These are phyloP conservation scores for Globisporangium paddicum DNA, from an alignment of 352 stramenopile species.

Conservation along the genomic window DNA sequence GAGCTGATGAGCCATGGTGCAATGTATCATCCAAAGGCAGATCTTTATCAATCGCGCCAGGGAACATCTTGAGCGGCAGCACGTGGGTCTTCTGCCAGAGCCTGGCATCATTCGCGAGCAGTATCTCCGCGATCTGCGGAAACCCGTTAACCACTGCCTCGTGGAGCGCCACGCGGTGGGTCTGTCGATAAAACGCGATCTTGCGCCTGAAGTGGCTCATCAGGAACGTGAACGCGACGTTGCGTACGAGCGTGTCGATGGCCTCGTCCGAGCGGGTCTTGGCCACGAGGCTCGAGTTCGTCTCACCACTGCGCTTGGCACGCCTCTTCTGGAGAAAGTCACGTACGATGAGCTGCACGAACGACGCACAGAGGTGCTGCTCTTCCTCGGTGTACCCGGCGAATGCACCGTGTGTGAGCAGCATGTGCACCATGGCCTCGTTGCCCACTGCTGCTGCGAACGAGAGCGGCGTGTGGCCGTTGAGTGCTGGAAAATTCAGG, in stretches of 20 bases:
- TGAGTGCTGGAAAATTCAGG: slow-evolving; percentile 49
- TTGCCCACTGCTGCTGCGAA: slow-evolving; percentile 70
- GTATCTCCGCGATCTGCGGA: slow-evolving; percentile 39
- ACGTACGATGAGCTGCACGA: slow-evolving; percentile 59
- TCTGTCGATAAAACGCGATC: slow-evolving; percentile 42
- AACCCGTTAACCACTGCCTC: slow-evolving; percentile 71
- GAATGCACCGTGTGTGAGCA: slow-evolving; percentile 53
- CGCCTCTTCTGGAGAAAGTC: slow-evolving; percentile 36
- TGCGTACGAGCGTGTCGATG: slow-evolving; percentile 44
- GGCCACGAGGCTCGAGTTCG: neutral
- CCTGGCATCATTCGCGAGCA: slow-evolving; percentile 43
- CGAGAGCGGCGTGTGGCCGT: slow-evolving; percentile 63
- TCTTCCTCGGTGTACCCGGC: slow-evolving; percentile 43
- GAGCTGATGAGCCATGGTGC: neutral
- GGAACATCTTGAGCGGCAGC: slow-evolving; percentile 41
- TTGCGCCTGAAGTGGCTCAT: slow-evolving; percentile 45
- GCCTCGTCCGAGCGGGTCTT: slow-evolving; percentile 39
- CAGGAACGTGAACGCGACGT: slow-evolving; percentile 59
- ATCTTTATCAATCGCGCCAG: slow-evolving; percentile 16
- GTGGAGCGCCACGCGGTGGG: slow-evolving; percentile 64
- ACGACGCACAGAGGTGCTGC: slow-evolving; percentile 43
- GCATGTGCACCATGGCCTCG: slow-evolving; percentile 67
- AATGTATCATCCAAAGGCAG: slow-evolving; percentile 9
- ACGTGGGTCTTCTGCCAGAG: slow-evolving; percentile 65
- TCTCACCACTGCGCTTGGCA: slow-evolving; percentile 10